Evolutionary conservation across 176 grass and related monocot genomes (phyloP).

Genomic region (Rhipidocladum racemiflorum): DNA sequence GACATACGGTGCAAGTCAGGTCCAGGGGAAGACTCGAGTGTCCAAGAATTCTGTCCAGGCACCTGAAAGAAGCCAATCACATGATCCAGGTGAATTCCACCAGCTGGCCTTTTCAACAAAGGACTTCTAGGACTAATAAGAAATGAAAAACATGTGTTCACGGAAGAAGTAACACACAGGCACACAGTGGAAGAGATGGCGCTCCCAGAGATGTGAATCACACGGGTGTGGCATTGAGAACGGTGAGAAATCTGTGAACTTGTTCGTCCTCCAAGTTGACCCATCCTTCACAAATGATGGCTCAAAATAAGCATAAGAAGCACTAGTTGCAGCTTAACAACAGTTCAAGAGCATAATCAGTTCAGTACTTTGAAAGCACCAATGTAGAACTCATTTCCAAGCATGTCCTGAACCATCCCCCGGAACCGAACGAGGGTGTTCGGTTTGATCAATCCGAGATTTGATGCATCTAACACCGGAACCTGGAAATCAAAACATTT

Average conservation of each 20-base stretch:
- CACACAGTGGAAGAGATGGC: slow-evolving; percentile 80
- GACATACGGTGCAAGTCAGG: slow-evolving; percentile 40
- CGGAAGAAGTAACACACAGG: slow-evolving; percentile 48
- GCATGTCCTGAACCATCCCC: slow-evolving; percentile 97
- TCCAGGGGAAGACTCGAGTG: slow-evolving; percentile 52
- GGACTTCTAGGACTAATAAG: neutral
- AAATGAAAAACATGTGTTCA: neutral
- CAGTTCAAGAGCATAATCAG: neutral
- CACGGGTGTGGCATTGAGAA: slow-evolving; percentile 56
- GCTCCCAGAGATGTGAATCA: slow-evolving; percentile 84
- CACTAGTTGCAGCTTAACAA: neutral
- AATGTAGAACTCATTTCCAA: slow-evolving; percentile 81
- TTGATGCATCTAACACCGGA: slow-evolving; percentile 67
- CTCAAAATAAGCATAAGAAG: neutral
- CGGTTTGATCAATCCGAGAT: slow-evolving; percentile 64
- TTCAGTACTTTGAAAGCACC: slow-evolving; percentile 77
- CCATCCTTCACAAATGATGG: slow-evolving; percentile 55
- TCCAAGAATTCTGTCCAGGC: slow-evolving; percentile 89
- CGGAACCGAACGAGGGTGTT: slow-evolving; percentile 80
- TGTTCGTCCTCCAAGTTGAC: slow-evolving; percentile 85
- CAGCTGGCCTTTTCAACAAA: neutral
- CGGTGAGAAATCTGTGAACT: slow-evolving; percentile 64
- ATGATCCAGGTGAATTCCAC: slow-evolving; percentile 12
- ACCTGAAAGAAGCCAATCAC: slow-evolving; percentile 49
- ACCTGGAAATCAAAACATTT: slow-evolving; percentile 44